Base-by-base conservation (phyloP, 441 rosid genomes). In the Arabidopsis hybrid region DNA sequence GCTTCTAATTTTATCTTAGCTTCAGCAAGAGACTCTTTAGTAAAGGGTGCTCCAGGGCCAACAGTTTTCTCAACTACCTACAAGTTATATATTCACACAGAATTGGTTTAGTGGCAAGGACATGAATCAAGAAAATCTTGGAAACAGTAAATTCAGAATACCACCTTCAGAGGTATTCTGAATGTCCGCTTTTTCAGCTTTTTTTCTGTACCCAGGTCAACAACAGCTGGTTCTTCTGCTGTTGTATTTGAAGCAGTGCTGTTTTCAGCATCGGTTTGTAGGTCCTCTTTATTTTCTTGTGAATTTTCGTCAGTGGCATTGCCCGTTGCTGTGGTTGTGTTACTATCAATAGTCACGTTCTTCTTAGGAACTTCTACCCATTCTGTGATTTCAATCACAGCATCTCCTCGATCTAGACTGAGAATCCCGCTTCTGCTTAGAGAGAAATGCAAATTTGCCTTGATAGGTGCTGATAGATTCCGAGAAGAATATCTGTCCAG, bases 341-440 rank as follows among this genome's bases (percentile, higher is more conserved):
- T 95, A 78, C 79, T 91, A 69, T 88, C 96, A 49, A 82, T 31
- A 2, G 90, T 87, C 62, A 84, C 71, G 50, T 86, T 91, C 86
- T 84, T 93, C 83, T 83, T 90, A 51, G 97, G 95, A 71, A 93
- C 93, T 74, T 91, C 97, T 66, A 91, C 95, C 99, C 99, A 96
- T 75, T 93, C 99, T 35, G 96, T 86, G 80, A 93, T 85, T 81
- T 96, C 98, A 80, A 96, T 76, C 58, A 88, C 89, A 76, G 97
- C 98, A 65, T 96, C 98, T 79, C 93, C 97, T 52, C 97, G 87
- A 80, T 96, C 98, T 80, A 96, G 83, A 67, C 86, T 87, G 65
- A 96, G 85, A 82, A 96, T 75, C 65, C 98, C 99, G 80, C 97
- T 93, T 83, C 95, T 83, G 81, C 97, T 90, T 57, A 96, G 91